Conservation (phyloP, 1,284 basidiomycete genomes). For the Cutaneotrichosporon arboriforme region DNA sequence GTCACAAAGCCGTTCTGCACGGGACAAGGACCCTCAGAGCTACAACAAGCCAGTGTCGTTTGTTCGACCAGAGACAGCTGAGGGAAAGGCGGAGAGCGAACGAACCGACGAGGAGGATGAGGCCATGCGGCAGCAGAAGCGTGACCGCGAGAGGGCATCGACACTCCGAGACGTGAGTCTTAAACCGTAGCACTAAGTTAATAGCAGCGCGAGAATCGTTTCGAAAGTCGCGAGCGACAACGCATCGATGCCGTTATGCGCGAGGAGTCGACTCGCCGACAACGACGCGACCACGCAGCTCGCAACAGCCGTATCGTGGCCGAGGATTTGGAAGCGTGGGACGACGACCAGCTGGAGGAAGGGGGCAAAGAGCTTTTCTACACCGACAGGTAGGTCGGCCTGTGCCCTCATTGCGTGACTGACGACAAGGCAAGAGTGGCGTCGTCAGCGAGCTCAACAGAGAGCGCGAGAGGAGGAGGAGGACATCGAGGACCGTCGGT, state of each 20-base stretch:
- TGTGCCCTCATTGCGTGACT: not conserved
- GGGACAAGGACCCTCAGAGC: slow-evolving; percentile 59
- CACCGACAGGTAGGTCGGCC: slow-evolving; percentile 61
- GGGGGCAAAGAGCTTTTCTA: slow-evolving; percentile 61
- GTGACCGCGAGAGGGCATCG: slow-evolving; percentile 68
- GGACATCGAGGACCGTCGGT: slow-evolving; percentile 71
- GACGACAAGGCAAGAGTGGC: slow-evolving; percentile 62
- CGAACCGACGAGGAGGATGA: slow-evolving; percentile 84
- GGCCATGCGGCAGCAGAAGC: slow-evolving; percentile 64
- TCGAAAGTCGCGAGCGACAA: slow-evolving; percentile 70
- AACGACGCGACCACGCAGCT: slow-evolving; percentile 67
- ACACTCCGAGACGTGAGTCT: slow-evolving; percentile 72
- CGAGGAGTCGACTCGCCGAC: slow-evolving; percentile 63
- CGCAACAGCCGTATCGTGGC: slow-evolving; percentile 66
- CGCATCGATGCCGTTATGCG: slow-evolving; percentile 70
- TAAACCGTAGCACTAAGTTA: not conserved
- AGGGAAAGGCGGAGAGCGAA: slow-evolving; percentile 44
- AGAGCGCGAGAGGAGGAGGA: slow-evolving; percentile 68
- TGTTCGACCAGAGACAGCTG: slow-evolving; percentile 60
- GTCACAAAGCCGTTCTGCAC: not conserved
- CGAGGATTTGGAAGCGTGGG: slow-evolving; percentile 70
- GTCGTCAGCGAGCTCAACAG: slow-evolving; percentile 60
- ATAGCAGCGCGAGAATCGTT: slow-evolving; percentile 54
- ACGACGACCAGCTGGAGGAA: slow-evolving; percentile 80
- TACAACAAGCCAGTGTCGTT: slow-evolving; percentile 74